Evolutionary conservation across 2,329 filamentous ascomycete species (phyloP).

Genomic region (Nannizziopsis barbatae): DNA sequence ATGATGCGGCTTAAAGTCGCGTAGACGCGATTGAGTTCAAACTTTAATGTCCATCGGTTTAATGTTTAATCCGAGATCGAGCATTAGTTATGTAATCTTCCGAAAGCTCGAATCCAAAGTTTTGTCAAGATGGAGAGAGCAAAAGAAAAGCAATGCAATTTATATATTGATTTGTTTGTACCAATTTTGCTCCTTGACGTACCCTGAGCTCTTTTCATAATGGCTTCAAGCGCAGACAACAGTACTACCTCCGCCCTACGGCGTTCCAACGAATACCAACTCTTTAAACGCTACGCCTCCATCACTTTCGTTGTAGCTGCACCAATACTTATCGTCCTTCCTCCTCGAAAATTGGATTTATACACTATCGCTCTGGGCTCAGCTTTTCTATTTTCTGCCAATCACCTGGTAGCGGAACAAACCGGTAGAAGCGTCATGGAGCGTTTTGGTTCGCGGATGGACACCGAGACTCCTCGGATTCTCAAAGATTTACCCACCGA

Average conservation of each 20-base stretch:
- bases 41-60: no score
- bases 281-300: conserved; percentile 34
- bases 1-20: no score
- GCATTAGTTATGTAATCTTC: no score
- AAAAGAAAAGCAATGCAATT: no score
- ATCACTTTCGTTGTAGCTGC: conserved; percentile 25
- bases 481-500: conserved; percentile 16
- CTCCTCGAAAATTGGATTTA: conserved; percentile 10
- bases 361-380: conserved; percentile 15
- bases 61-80: no score
- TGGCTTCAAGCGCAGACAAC: conserved; percentile 1
- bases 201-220: no score
- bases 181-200: no score
- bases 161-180: no score
- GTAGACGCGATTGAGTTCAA: no score
- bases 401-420: conserved; percentile 25
- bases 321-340: conserved; percentile 22
- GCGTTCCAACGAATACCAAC: conserved; percentile 29
- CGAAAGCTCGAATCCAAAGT: no score
- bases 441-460: conserved; percentile 19
- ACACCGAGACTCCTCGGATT: conserved; percentile 5
- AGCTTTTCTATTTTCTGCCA: conserved; percentile 18
- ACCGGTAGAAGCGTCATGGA: conserved; percentile 30
- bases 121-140: no score
- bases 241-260: conserved; percentile 12